Conservation (phyloP, 305 asterid genomes). For the Fraxinus nigra region DNA sequence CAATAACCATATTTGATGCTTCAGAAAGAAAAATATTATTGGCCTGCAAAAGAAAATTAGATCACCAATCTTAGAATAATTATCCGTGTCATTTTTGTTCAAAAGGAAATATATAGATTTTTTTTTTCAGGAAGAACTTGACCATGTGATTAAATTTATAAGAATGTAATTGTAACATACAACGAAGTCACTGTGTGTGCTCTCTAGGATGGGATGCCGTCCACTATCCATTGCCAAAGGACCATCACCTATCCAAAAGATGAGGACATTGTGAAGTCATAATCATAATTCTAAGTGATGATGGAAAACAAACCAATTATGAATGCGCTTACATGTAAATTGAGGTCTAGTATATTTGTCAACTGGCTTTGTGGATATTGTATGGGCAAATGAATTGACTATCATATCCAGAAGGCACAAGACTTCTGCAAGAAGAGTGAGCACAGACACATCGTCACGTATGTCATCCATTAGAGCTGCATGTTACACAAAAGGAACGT, state of each 20-base stretch:
- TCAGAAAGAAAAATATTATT: conserved; percentile 90
- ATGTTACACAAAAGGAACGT: conserved; percentile 26
- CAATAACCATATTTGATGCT: conserved; percentile 89
- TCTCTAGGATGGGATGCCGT: conserved; percentile 90
- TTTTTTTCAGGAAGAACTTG: neutral
- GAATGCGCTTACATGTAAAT: conserved; percentile 59
- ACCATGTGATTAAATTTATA: conserved; percentile 12
- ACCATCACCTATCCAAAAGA: conserved; percentile 64
- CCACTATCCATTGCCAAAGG: conserved; percentile 97
- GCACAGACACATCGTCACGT: conserved; percentile 75
- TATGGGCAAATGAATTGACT: conserved; percentile 94
- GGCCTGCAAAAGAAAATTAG: conserved; percentile 62
- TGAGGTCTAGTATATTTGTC: conserved; percentile 88
- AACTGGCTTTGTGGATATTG: conserved; percentile 84
- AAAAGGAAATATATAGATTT: conserved; percentile 12
- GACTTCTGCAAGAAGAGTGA: conserved; percentile 86
- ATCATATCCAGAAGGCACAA: conserved; percentile 95
- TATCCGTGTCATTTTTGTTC: neutral
- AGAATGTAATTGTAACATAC: conserved; percentile 40
- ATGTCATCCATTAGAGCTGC: conserved; percentile 79
- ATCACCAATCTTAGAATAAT: conserved; percentile 19
- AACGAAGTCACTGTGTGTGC: conserved; percentile 71
- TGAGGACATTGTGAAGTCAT: conserved; percentile 25
- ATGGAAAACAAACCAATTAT: conserved; percentile 18
- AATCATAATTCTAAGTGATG: conserved; percentile 17